phyloP scores from a whole-genome alignment of 148 eudicot species.

The Persicaria tinctoria region DNA sequence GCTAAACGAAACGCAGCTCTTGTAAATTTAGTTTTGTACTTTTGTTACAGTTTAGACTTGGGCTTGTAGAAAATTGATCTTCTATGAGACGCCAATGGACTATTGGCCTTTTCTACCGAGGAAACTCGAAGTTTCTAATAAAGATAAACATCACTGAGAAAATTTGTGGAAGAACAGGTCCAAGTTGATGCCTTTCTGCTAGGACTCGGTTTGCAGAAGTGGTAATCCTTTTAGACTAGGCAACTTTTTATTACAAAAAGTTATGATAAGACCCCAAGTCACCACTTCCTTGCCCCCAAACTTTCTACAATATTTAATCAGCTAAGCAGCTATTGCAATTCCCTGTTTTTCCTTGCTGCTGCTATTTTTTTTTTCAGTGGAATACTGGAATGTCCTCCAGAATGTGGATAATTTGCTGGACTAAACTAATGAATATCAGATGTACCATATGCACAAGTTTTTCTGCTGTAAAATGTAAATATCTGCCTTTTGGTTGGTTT shows the following conservation, averaged over 20 bases:
- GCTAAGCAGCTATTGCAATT: background rate
- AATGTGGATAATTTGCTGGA: background rate
- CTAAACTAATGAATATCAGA: background rate
- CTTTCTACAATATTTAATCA: background rate
- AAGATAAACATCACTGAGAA: background rate
- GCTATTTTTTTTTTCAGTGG: no score
- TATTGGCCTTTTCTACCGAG: background rate
- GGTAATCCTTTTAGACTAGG: background rate
- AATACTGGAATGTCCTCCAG: no score
- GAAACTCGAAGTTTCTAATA: background rate
- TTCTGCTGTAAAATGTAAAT: background rate
- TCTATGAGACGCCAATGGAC: background rate
- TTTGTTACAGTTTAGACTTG: background rate
- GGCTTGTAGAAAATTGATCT: slow-evolving; percentile 1
- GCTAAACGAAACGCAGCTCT: background rate
- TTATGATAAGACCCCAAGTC: background rate
- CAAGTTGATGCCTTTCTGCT: background rate
- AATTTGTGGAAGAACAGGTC: background rate
- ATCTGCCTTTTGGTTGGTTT: background rate
- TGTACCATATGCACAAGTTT: background rate
- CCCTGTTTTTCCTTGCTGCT: background rate
- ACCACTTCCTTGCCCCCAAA: background rate
- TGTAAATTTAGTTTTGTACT: background rate
- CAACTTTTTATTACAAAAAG: background rate
- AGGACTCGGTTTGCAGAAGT: background rate